Conservation (phyloP, 73 alveolate genomes). For the Paramecium pentaurelia region DNA sequence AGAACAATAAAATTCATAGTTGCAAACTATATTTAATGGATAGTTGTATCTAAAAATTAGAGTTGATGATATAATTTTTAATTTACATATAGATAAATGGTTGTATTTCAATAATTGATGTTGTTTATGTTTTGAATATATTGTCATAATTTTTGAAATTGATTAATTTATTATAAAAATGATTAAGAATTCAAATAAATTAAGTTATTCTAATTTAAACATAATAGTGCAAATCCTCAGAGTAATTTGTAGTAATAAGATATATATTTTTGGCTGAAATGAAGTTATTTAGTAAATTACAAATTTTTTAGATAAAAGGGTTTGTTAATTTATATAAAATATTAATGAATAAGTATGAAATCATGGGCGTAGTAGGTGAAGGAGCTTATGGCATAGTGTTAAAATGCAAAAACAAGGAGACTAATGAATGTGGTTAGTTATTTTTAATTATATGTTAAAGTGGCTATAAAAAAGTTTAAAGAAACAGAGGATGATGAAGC, state of each 20-base stretch:
- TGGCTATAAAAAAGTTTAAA: constrained; percentile 92
- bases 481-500: constrained; percentile 94
- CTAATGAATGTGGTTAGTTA: constrained; percentile 68
- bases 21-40: neutral
- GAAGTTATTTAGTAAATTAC: neutral
- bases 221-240: neutral
- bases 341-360: constrained; percentile 80
- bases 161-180: neutral
- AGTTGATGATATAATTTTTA: neutral
- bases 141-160: neutral
- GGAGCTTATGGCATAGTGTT: constrained; percentile 90
- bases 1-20: neutral
- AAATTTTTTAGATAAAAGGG: neutral
- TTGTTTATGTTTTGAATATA: neutral
- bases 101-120: neutral
- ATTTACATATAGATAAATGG: too few relatives aligned
- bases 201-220: neutral
- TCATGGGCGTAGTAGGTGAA: constrained; percentile 82
- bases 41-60: neutral
- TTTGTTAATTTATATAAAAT: neutral
- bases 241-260: neutral
- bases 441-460: constrained; percentile 13
- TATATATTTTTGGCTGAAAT: neutral
- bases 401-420: constrained; percentile 79
- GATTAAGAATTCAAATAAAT: neutral